A percentile compares a stretch with the other conserved stretches of the same genome.
phyloP scores from a whole-genome alignment of 2,329 filamentous ascomycete species.

The Beauveria sp. region DNA sequence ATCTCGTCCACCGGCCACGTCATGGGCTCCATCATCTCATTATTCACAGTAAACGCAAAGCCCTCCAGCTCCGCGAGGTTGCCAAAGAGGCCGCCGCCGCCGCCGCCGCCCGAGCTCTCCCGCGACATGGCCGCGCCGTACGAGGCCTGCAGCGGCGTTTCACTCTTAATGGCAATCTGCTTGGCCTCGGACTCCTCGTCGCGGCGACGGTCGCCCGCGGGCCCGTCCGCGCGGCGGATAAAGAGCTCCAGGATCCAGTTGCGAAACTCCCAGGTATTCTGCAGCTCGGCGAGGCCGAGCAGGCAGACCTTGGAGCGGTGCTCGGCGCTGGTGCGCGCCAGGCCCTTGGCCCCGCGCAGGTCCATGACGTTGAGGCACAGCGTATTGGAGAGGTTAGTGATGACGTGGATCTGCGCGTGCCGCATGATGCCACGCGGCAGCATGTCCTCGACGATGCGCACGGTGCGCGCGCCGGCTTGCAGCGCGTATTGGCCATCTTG shows the following conservation, averaged over 20 bases:
- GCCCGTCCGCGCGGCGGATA: slow-evolving; percentile 37
- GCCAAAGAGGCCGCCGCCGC: background rate
- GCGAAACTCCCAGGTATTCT: slow-evolving; percentile 41
- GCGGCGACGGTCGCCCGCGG: slow-evolving; percentile 25
- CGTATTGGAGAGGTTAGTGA: slow-evolving; percentile 40
- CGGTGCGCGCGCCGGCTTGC: slow-evolving; percentile 37
- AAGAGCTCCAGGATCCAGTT: slow-evolving; percentile 42
- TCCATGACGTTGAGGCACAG: slow-evolving; percentile 41
- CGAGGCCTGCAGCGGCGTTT: slow-evolving; percentile 4
- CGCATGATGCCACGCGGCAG: slow-evolving; percentile 34
- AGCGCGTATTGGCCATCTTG: slow-evolving; percentile 32
- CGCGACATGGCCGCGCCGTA: slow-evolving; percentile 6
- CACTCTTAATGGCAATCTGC: background rate
- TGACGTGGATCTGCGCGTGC: slow-evolving; percentile 36
- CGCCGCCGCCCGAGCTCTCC: background rate
- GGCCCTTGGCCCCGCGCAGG: slow-evolving; percentile 28
- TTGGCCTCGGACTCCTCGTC: background rate
- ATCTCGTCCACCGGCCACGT: slow-evolving; percentile 15
- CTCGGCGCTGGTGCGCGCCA: slow-evolving; percentile 36
- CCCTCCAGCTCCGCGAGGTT: background rate
- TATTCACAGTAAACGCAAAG: slow-evolving; percentile 2
- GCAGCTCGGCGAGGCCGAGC: slow-evolving; percentile 38
- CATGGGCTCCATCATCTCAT: slow-evolving; percentile 10
- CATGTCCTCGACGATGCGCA: slow-evolving; percentile 40
- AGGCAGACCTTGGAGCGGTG: slow-evolving; percentile 41